Evolutionary conservation across 2,329 filamentous ascomycete species (phyloP).

Genomic region (Talaromyces pinophilus): DNA sequence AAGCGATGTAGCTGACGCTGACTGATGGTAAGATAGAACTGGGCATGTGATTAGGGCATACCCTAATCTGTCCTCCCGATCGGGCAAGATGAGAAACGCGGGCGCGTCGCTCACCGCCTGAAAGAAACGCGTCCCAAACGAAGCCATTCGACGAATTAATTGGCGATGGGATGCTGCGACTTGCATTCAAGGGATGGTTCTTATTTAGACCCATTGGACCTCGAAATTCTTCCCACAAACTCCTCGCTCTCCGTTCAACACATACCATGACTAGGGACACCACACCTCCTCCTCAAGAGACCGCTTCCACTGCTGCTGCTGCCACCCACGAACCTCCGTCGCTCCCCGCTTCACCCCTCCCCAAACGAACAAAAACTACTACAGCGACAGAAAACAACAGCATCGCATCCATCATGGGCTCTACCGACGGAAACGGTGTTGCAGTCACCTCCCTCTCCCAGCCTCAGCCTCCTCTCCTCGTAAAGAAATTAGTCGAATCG

Average conservation of each 20-base stretch:
- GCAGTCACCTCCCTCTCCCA: conserved; percentile 43
- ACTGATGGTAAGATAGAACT: too few relatives aligned
- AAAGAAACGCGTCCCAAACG: conserved; percentile 21
- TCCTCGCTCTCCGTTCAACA: neutral
- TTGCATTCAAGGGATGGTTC: conserved; percentile 16
- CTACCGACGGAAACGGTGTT: conserved; percentile 29
- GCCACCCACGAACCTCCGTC: conserved; percentile 54
- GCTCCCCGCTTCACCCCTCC: conserved; percentile 69
- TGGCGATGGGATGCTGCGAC: conserved; percentile 13
- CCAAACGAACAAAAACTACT: conserved; percentile 71
- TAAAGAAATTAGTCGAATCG: conserved; percentile 82
- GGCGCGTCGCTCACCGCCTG: conserved; percentile 22
- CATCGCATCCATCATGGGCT: conserved; percentile 29
- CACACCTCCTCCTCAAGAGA: conserved; percentile 40
- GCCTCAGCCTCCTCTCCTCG: conserved; percentile 67
- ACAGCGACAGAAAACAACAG: conserved; percentile 55
- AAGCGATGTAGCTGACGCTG: neutral
- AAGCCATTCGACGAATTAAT: neutral
- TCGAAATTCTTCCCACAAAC: neutral
- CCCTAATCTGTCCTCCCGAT: conserved; percentile 11
- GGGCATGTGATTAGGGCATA: conserved; percentile 20
- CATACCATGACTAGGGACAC: conserved; percentile 47
- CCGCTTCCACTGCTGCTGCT: conserved; percentile 30
- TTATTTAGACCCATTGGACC: neutral
- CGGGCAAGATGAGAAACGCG: conserved; percentile 15